Evolutionary conservation across 2,329 filamentous ascomycete species (phyloP).

Genomic region (Penicillium sp.): DNA sequence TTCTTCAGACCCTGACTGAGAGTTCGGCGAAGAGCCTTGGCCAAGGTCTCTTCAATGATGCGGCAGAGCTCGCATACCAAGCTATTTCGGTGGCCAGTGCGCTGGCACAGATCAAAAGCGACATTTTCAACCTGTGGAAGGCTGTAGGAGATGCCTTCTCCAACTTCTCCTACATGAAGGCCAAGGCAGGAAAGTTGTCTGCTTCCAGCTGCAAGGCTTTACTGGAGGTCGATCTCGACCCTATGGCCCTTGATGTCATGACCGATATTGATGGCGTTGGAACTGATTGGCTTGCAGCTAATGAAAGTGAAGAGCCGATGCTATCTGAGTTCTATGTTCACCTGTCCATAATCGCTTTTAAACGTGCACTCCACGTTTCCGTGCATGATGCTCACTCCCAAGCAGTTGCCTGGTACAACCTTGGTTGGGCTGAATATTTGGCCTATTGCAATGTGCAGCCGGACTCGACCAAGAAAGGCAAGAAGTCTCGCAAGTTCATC

Average conservation of each 20-base stretch:
- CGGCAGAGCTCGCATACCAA: constrained; percentile 67
- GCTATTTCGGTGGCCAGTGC: constrained; percentile 67
- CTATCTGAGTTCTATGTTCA: constrained; percentile 59
- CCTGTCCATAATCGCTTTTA: constrained; percentile 79
- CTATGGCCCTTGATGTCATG: constrained; percentile 61
- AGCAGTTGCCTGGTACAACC: constrained; percentile 94
- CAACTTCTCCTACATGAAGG: constrained; percentile 76
- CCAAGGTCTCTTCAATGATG: constrained; percentile 82
- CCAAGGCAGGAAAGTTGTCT: constrained; percentile 64
- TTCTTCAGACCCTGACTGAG: constrained; percentile 86
- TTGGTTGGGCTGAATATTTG: constrained; percentile 89
- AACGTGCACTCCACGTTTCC: constrained; percentile 74
- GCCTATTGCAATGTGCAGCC: constrained; percentile 65
- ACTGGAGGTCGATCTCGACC: constrained; percentile 53
- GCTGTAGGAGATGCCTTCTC: constrained; percentile 84
- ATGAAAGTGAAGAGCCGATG: constrained; percentile 36
- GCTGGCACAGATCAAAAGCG: constrained; percentile 60
- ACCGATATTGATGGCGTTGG: constrained; percentile 68
- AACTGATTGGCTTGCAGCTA: constrained; percentile 38
- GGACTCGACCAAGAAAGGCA: constrained; percentile 43
- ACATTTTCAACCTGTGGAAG: constrained; percentile 95
- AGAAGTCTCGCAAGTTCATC: constrained; percentile 64
- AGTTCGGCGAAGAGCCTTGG: constrained; percentile 74
- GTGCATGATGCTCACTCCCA: constrained; percentile 78
- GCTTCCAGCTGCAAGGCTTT: constrained; percentile 56